Percentiles rank a stretch among this genome's conserved stretches.
Conservation (phyloP, 2,329 filamentous ascomycete genomes). For the Epichloe elymi region DNA sequence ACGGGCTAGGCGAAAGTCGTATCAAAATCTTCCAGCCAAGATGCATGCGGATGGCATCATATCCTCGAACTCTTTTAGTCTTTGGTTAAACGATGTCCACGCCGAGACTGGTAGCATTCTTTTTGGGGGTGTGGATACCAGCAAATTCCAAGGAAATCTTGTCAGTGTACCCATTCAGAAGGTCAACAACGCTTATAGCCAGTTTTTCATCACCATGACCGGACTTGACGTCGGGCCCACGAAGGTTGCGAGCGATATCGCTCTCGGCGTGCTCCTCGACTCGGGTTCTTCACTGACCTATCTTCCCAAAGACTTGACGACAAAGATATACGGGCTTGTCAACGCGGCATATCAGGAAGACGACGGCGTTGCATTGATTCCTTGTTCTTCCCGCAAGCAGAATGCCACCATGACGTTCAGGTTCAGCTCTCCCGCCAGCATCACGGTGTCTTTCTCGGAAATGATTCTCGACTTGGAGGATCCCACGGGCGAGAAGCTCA, state of each 20-base stretch:
- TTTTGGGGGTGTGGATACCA: constrained; percentile 62
- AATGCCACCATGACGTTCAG: constrained; percentile 32
- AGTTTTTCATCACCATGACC: constrained; percentile 60
- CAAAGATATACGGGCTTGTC: constrained; percentile 43
- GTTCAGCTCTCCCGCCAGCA: constrained; percentile 36
- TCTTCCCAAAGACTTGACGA: constrained; percentile 43
- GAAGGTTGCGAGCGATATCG: constrained; percentile 32
- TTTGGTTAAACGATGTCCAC: constrained; percentile 64
- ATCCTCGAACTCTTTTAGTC: constrained; percentile 53
- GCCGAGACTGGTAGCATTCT: constrained; percentile 53
- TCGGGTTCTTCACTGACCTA: constrained; percentile 56
- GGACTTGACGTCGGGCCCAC: constrained; percentile 32
- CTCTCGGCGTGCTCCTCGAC: constrained; percentile 55
- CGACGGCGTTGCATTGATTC: constrained; percentile 45
- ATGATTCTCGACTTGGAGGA: constrained; percentile 41
- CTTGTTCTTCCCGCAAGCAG: constrained; percentile 36
- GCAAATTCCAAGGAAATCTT: constrained; percentile 48
- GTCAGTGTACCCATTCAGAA: constrained; percentile 54
- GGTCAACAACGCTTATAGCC: constrained; percentile 35
- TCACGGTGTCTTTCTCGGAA: constrained; percentile 45
- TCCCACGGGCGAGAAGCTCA: constrained; percentile 31
- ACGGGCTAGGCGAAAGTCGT: constrained; percentile 37
- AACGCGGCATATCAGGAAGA: constrained; percentile 43
- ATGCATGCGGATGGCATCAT: constrained; percentile 50
- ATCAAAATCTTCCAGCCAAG: constrained; percentile 56